A percentile compares a stretch with the other conserved stretches of the same genome.
These are phyloP conservation scores for Nemophila menziesii DNA, from an alignment of 257 asterid species.

Conservation along the genomic window DNA sequence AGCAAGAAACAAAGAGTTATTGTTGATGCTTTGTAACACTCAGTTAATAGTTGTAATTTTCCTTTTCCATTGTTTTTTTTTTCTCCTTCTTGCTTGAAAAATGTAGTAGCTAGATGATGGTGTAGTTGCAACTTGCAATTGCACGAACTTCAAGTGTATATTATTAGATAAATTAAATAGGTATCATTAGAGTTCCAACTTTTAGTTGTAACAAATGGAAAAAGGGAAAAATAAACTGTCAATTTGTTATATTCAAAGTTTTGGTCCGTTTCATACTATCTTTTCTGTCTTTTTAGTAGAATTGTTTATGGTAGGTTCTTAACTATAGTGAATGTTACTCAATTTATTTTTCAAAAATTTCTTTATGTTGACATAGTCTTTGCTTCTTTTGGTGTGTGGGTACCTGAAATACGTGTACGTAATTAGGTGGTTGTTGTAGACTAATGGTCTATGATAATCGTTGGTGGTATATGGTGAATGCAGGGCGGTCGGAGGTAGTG, in stretches of 20 bases:
- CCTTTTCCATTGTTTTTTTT: background rate
- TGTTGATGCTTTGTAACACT: constrained; percentile 46
- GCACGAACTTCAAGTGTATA: constrained; percentile 1
- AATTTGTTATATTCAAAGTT: background rate
- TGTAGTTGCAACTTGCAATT: constrained; percentile 5
- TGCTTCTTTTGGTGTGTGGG: background rate
- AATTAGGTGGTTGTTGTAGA: too few species aligned
- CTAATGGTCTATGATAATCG: too few species aligned
- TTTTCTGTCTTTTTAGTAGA: background rate
- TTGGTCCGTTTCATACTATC: background rate
- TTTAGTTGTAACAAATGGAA: constrained; percentile 1
- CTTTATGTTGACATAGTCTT: background rate
- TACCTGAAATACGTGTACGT: background rate
- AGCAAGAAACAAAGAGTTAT: constrained; percentile 58
- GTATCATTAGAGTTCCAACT: background rate
- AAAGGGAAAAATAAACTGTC: background rate
- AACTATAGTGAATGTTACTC: background rate
- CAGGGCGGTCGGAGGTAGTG: too few species aligned
- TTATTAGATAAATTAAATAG: constrained; percentile 3
- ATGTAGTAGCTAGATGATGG: background rate
- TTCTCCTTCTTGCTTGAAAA: background rate
- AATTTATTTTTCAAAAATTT: too few species aligned
- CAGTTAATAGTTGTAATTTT: constrained; percentile 3
- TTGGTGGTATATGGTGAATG: too few species aligned
- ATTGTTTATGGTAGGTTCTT: background rate